A percentile compares a stretch with the other conserved stretches of the same genome.
phyloP scores from a whole-genome alignment of 1,284 basidiomycete species.

The Violaceomyces palustris region DNA sequence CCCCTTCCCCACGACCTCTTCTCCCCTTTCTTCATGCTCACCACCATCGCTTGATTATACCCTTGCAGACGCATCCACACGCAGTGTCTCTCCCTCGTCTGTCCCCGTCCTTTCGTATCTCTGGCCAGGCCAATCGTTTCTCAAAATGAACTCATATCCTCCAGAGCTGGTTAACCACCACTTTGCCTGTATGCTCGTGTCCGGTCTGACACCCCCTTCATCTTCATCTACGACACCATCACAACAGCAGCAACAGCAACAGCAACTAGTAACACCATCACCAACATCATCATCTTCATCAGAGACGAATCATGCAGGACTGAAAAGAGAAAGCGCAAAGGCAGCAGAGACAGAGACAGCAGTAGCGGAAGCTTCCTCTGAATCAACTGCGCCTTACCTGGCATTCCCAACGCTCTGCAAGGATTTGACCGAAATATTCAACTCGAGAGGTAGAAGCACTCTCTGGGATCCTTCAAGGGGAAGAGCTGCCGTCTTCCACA shows the following conservation, averaged over 20 bases:
- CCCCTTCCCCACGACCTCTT: neutral
- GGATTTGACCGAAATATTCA: slow-evolving; percentile 28
- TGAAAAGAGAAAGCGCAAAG: too few relatives aligned
- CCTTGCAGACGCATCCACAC: too few relatives aligned
- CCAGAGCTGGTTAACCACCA: slow-evolving; percentile 44
- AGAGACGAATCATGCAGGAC: neutral
- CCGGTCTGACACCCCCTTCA: slow-evolving; percentile 30
- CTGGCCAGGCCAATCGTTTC: too few relatives aligned
- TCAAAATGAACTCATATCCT: slow-evolving; percentile 43
- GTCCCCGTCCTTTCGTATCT: too few relatives aligned
- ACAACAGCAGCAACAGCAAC: slow-evolving; percentile 3
- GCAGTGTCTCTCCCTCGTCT: too few relatives aligned
- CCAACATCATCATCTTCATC: neutral
- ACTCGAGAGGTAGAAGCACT: slow-evolving; percentile 20
- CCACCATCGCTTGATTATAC: too few relatives aligned
- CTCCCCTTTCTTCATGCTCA: too few relatives aligned
- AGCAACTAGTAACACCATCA: neutral
- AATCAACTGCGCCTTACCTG: too few relatives aligned
- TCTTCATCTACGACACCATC: neutral
- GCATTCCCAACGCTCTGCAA: slow-evolving; percentile 24
- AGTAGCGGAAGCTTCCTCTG: too few relatives aligned
- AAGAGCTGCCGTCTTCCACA: slow-evolving; percentile 32
- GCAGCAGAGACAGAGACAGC: too few relatives aligned
- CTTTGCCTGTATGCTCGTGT: slow-evolving; percentile 44
- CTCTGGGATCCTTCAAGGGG: slow-evolving; percentile 38